These are phyloP conservation scores for Nigrograna mackinnonii DNA, from an alignment of 2,329 filamentous ascomycete species.

Conservation along the genomic window DNA sequence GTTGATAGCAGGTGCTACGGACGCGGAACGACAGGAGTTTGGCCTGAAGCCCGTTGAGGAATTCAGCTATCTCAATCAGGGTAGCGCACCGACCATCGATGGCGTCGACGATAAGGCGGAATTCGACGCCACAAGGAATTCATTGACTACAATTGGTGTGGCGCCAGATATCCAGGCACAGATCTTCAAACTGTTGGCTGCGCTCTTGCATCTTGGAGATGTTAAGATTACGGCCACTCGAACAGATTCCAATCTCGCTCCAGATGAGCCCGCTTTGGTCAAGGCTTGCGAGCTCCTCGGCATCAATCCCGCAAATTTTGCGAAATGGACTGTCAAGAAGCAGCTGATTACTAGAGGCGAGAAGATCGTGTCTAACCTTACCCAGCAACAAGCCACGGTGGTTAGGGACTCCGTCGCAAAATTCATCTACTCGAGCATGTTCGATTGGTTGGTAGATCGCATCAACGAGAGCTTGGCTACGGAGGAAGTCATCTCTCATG, in stretches of 20 bases:
- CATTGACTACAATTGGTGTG: slow-evolving; percentile 86
- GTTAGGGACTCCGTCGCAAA: slow-evolving; percentile 98
- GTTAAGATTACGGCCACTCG: slow-evolving; percentile 92
- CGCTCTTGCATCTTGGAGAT: slow-evolving; percentile 91
- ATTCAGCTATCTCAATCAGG: slow-evolving; percentile 96
- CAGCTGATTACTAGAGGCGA: slow-evolving; percentile 94
- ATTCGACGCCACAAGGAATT: slow-evolving; percentile 85
- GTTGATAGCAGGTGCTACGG: slow-evolving; percentile 87
- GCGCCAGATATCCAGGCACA: slow-evolving; percentile 71
- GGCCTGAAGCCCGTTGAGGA: slow-evolving; percentile 81
- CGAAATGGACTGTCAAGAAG: slow-evolving; percentile 99
- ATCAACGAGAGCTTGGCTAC: slow-evolving; percentile 92
- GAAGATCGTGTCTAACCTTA: slow-evolving; percentile 95
- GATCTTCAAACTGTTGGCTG: slow-evolving; percentile 89
- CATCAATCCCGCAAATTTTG: slow-evolving; percentile 82
- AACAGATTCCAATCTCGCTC: slow-evolving; percentile 80
- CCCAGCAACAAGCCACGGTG: slow-evolving; percentile 88
- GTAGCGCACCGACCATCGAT: slow-evolving; percentile 86
- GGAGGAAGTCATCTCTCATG: slow-evolving; percentile 79
- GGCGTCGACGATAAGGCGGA: slow-evolving; percentile 95
- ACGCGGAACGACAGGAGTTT: slow-evolving; percentile 79
- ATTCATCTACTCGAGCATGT: slow-evolving; percentile 96
- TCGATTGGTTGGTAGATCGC: slow-evolving; percentile 98
- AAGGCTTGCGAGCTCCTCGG: slow-evolving; percentile 84
- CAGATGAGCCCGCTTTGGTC: slow-evolving; percentile 79